These are phyloP conservation scores for Yamadazyma sp. DNA, from an alignment of 805 yeast genomes.

Conservation along the genomic window DNA sequence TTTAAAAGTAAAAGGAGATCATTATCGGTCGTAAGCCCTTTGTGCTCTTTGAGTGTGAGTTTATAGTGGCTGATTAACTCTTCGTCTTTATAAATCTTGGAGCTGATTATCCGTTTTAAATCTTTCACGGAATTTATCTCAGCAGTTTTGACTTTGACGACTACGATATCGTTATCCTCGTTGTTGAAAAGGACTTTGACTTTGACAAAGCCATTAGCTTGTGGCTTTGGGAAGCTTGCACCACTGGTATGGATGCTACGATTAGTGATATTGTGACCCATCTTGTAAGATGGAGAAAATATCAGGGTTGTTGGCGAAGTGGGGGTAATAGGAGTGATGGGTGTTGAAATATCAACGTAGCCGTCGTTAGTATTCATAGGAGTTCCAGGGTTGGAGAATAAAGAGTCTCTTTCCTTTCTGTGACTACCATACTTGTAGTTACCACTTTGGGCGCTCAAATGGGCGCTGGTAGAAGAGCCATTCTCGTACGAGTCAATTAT, in stretches of 20 bases:
- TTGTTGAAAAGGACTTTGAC: slow-evolving; percentile 28
- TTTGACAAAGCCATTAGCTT: slow-evolving; percentile 18
- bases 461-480: background rate
- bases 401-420: slow-evolving; percentile 5
- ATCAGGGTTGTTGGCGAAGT: slow-evolving; percentile 8
- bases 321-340: slow-evolving; percentile 14
- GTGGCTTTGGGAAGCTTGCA: background rate
- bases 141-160: slow-evolving; percentile 23
- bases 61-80: slow-evolving; percentile 28
- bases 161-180: slow-evolving; percentile 30
- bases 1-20: slow-evolving; percentile 19
- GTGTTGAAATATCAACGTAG: slow-evolving; percentile 4
- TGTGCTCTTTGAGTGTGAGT: slow-evolving; percentile 12
- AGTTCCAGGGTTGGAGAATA: slow-evolving; percentile 12
- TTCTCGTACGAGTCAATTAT: slow-evolving; percentile 31
- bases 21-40: slow-evolving; percentile 13
- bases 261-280: background rate
- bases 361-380: slow-evolving; percentile 2
- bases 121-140: slow-evolving; percentile 25
- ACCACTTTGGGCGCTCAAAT: background rate
- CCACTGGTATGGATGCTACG: slow-evolving; percentile 2
- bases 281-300: background rate
- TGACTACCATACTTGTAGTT: background rate
- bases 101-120: slow-evolving; percentile 27
- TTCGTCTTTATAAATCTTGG: slow-evolving; percentile 32